Evolutionary conservation across 768 basidiomycete species (phyloP).

Genomic region (Mycena olivaceomarginata): DNA sequence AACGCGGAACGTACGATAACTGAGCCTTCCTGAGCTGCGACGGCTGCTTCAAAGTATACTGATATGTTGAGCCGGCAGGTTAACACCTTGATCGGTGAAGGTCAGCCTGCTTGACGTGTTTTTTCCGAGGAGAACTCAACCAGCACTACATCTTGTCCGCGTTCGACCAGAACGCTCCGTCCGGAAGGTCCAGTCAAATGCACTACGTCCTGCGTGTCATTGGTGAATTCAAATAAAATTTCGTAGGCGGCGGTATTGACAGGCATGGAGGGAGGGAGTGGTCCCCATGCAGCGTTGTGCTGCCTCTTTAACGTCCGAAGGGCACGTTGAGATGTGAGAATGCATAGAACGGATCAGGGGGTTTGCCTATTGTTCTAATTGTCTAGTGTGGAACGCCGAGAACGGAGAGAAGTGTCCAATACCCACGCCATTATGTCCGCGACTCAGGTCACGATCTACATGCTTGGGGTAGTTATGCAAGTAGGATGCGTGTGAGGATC

Average conservation of each 20-base stretch:
- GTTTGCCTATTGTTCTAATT: slow-evolving; percentile 50
- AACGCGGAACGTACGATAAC: slow-evolving; percentile 65
- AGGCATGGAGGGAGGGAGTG: slow-evolving; percentile 56
- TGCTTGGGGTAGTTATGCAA: background rate
- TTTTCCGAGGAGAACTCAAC: slow-evolving; percentile 31
- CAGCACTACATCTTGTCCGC: slow-evolving; percentile 38
- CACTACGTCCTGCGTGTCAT: slow-evolving; percentile 64
- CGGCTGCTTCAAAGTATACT: slow-evolving; percentile 64
- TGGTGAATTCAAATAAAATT: slow-evolving; percentile 70
- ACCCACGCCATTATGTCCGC: slow-evolving; percentile 34
- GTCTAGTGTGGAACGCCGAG: slow-evolving; percentile 39
- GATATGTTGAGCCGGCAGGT: slow-evolving; percentile 69
- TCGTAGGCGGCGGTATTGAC: slow-evolving; percentile 73
- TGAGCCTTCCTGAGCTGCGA: slow-evolving; percentile 57
- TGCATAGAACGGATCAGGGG: slow-evolving; percentile 36
- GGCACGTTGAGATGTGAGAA: slow-evolving; percentile 41
- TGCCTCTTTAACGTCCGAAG: slow-evolving; percentile 38
- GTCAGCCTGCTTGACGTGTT: slow-evolving; percentile 24
- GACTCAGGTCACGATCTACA: slow-evolving; percentile 32
- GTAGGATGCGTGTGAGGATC: slow-evolving; percentile 5
- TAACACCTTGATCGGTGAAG: slow-evolving; percentile 54
- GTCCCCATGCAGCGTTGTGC: slow-evolving; percentile 6
- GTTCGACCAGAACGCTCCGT: slow-evolving; percentile 30
- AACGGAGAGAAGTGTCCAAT: slow-evolving; percentile 29
- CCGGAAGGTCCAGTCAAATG: slow-evolving; percentile 51